Percentiles rank a stretch among this genome's conserved stretches.
Evolutionary conservation across 1,139 yeast genomes (phyloP).

Genomic region (Ashbya aceris): DNA sequence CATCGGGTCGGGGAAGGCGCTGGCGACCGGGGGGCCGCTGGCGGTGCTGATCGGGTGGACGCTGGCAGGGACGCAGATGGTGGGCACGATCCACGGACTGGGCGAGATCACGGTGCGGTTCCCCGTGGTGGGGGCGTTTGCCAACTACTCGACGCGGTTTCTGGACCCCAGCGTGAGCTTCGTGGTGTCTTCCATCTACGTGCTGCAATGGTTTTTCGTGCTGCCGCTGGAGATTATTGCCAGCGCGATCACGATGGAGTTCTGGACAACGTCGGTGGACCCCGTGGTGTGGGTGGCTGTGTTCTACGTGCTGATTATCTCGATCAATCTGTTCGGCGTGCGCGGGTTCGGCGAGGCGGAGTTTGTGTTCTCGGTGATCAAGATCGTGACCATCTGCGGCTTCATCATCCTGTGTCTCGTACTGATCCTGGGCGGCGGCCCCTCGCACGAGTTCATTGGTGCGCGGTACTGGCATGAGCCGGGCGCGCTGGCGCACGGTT

Average conservation of each 20-base stretch:
- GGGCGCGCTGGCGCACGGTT: conserved; percentile 55
- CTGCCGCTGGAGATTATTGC: conserved; percentile 60
- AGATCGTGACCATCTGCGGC: conserved; percentile 49
- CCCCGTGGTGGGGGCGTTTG: conserved; percentile 59
- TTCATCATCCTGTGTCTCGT: conserved; percentile 57
- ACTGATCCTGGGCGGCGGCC: conserved; percentile 56
- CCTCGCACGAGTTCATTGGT: conserved; percentile 46
- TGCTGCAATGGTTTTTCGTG: conserved; percentile 55
- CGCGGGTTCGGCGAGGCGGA: conserved; percentile 50
- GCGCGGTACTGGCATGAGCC: conserved; percentile 50
- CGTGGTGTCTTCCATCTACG: conserved; percentile 61
- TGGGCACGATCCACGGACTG: conserved; percentile 52
- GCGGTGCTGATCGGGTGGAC: conserved; percentile 44
- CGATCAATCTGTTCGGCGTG: conserved; percentile 52
- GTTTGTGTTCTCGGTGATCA: conserved; percentile 44
- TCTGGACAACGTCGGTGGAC: conserved; percentile 34
- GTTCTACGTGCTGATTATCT: conserved; percentile 44
- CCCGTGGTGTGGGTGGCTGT: conserved; percentile 34
- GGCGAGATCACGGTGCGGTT: conserved; percentile 54
- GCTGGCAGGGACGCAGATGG: conserved; percentile 40
- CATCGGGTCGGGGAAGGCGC: conserved; percentile 55
- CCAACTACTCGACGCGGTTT: conserved; percentile 51
- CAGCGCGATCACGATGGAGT: conserved; percentile 50
- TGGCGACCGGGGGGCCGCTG: conserved; percentile 55
- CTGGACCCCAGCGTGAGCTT: conserved; percentile 60